phyloP scores from a whole-genome alignment of 331 rosid species.

The Malus hybrid region DNA sequence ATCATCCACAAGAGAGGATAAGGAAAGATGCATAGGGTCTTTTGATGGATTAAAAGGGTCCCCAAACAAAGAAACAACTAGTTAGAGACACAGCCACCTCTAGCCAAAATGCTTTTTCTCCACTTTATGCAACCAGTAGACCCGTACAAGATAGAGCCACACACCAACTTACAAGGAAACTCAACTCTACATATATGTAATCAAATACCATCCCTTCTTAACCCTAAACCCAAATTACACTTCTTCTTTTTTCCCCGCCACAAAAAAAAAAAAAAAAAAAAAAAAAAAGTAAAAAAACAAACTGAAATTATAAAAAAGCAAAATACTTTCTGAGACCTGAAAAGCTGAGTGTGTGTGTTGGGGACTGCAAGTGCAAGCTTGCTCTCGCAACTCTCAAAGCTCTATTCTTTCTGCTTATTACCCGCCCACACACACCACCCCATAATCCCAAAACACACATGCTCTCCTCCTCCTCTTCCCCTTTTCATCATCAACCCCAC shows the following conservation, averaged over 20 bases:
- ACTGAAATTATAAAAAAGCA: constrained; percentile 8
- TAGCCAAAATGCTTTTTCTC: constrained; percentile 46
- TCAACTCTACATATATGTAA: not conserved
- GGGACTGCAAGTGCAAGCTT: constrained; percentile 48
- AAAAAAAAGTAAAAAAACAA: constrained; percentile 35
- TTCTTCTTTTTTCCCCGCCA: too few species aligned
- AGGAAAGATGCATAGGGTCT: constrained; percentile 13
- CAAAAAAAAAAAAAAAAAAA: constrained; percentile 11
- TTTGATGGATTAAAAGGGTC: constrained; percentile 30
- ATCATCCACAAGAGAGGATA: not conserved
- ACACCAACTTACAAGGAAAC: constrained; percentile 23
- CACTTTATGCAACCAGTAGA: constrained; percentile 43
- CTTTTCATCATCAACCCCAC: constrained; percentile 42
- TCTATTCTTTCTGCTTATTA: constrained; percentile 20
- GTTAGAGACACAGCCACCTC: constrained; percentile 63
- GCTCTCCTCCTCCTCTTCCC: constrained; percentile 49
- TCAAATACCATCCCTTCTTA: not conserved
- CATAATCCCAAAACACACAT: constrained; percentile 44
- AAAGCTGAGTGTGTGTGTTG: constrained; percentile 9
- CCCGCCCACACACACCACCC: constrained; percentile 38
- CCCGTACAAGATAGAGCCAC: constrained; percentile 53
- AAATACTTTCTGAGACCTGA: not conserved
- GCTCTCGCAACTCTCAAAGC: constrained; percentile 50
- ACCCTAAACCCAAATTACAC: not conserved
- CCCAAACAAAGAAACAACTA: constrained; percentile 26